phyloP scores from a whole-genome alignment of 495 filamentous ascomycete genomes.

The Hypoxylon rickii region DNA sequence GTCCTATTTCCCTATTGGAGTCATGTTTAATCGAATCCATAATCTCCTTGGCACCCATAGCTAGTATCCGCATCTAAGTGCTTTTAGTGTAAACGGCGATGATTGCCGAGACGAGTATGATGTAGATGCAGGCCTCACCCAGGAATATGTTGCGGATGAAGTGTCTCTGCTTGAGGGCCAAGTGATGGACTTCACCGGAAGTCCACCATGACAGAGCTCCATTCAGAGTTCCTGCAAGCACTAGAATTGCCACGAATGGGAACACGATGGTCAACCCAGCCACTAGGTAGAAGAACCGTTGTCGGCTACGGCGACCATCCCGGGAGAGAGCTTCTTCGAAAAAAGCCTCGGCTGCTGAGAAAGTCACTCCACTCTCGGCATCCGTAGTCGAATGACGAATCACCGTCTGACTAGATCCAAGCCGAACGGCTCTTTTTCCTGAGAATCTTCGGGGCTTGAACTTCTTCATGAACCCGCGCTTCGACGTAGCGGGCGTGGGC shows the following conservation, averaged over 20 bases:
- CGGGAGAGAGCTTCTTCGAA: slow-evolving; percentile 37
- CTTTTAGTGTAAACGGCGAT: slow-evolving; percentile 17
- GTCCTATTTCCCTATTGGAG: neutral
- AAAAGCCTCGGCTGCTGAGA: slow-evolving; percentile 8
- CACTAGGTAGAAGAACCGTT: slow-evolving; percentile 37
- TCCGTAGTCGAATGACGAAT: slow-evolving; percentile 12
- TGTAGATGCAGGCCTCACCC: slow-evolving; percentile 23
- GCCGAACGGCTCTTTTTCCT: neutral
- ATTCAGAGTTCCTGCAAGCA: slow-evolving; percentile 35
- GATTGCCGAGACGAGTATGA: slow-evolving; percentile 2
- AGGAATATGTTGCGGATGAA: slow-evolving; percentile 31
- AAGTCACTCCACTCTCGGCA: slow-evolving; percentile 12
- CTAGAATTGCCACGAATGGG: slow-evolving; percentile 42
- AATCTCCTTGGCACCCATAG: too few relatives aligned
- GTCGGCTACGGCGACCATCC: slow-evolving; percentile 26
- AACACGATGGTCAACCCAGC: slow-evolving; percentile 35
- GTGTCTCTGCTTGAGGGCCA: slow-evolving; percentile 36
- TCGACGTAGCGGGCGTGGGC: neutral
- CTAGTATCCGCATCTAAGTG: neutral
- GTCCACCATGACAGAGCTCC: slow-evolving; percentile 41
- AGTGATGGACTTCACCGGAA: slow-evolving; percentile 33
- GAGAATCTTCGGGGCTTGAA: neutral
- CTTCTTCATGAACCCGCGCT: neutral
- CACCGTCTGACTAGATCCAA: slow-evolving; percentile 11
- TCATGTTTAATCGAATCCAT: too few relatives aligned